Conservation (phyloP, 768 basidiomycete genomes). For the Tylopilus balloui region DNA sequence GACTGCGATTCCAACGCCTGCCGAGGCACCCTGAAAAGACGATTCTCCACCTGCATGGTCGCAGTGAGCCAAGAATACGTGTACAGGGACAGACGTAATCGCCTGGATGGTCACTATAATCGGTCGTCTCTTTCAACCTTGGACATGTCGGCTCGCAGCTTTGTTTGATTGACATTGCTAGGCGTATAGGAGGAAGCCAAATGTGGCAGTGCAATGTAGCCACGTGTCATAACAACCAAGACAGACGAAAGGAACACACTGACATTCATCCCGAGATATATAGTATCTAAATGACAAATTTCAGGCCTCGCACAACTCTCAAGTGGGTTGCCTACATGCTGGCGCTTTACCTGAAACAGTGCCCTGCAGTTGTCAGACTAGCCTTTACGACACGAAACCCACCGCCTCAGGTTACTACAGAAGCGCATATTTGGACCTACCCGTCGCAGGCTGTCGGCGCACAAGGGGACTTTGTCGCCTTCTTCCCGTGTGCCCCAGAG, state of each 20-base stretch:
- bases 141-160: background rate
- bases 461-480: background rate
- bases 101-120: constrained; percentile 16
- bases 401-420: background rate
- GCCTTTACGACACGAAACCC: background rate
- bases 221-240: constrained; percentile 13
- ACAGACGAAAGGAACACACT: too few relatives aligned
- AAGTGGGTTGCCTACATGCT: background rate
- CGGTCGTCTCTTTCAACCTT: constrained; percentile 1
- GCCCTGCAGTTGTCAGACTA: background rate
- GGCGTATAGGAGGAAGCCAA: background rate
- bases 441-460: constrained; percentile 10
- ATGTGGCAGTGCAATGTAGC: constrained; percentile 19
- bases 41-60: constrained; percentile 23
- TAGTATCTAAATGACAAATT: constrained; percentile 11
- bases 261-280: background rate
- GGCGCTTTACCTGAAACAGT: background rate
- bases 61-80: background rate
- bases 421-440: constrained; percentile 2
- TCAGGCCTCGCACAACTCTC: constrained; percentile 2
- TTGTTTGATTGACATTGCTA: too few relatives aligned
- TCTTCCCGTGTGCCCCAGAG: background rate
- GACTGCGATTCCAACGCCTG: constrained; percentile 21
- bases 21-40: constrained; percentile 27
- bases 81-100: background rate